These are phyloP conservation scores for Pyrenula aspistea DNA, from an alignment of 495 filamentous ascomycete genomes.

Conservation along the genomic window DNA sequence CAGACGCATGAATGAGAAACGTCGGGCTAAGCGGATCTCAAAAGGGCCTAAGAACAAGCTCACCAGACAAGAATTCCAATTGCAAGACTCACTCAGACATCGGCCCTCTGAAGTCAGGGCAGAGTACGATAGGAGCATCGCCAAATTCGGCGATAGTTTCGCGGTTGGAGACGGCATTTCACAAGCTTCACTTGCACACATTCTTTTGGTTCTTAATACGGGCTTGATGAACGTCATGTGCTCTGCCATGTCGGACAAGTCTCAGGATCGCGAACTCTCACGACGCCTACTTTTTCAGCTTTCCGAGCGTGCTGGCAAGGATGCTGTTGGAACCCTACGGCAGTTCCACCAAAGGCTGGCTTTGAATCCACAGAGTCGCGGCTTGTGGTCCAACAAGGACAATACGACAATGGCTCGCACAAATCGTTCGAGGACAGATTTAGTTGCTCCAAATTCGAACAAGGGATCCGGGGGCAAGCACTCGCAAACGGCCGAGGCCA, in stretches of 20 bases:
- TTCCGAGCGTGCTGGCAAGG: background rate
- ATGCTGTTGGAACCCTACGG: background rate
- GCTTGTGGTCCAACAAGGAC: too few relatives aligned
- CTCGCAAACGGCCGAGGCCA: background rate
- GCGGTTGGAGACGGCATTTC: background rate
- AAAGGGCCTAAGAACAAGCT: background rate
- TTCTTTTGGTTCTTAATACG: background rate
- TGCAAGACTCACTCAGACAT: background rate
- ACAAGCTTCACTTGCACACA: background rate
- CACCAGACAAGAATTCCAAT: background rate
- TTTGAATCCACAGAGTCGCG: background rate
- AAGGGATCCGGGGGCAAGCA: too few relatives aligned
- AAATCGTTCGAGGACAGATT: too few relatives aligned
- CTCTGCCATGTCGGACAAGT: background rate
- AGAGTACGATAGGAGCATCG: background rate
- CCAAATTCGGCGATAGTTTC: background rate
- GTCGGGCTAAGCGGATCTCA: background rate
- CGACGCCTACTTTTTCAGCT: background rate
- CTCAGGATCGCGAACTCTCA: background rate
- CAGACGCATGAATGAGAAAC: slow-evolving; percentile 1
- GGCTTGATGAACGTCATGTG: background rate
- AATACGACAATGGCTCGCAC: too few relatives aligned
- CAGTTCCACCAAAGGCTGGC: background rate
- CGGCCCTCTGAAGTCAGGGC: background rate
- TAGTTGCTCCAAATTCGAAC: too few relatives aligned